A percentile compares a stretch with the other conserved stretches of the same genome.
These are phyloP conservation scores for Saccharomycopsis synnaedendra DNA, from an alignment of 805 yeast species.

Conservation along the genomic window DNA sequence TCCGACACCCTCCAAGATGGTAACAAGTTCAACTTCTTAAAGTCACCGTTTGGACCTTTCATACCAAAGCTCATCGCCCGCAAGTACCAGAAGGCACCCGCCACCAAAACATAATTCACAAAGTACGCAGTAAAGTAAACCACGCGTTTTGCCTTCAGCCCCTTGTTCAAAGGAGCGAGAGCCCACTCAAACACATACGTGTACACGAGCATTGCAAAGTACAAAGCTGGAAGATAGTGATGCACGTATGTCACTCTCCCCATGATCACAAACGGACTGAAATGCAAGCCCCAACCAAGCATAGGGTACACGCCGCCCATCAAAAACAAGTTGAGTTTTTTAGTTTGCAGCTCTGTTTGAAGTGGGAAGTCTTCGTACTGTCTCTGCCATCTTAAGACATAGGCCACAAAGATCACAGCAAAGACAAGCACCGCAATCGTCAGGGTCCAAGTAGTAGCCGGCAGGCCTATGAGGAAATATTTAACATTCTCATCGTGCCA, in stretches of 20 bases:
- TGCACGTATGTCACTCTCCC: slow-evolving; percentile 81
- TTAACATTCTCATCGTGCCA: slow-evolving; percentile 52
- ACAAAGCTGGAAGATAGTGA: slow-evolving; percentile 76
- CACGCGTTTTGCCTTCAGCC: slow-evolving; percentile 18
- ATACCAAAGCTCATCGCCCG: slow-evolving; percentile 60
- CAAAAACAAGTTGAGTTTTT: slow-evolving; percentile 38
- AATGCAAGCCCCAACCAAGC: slow-evolving; percentile 75
- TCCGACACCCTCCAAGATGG: slow-evolving; percentile 33
- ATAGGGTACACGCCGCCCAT: slow-evolving; percentile 73
- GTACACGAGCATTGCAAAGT: slow-evolving; percentile 55
- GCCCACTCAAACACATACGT: slow-evolving; percentile 42
- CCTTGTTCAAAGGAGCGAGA: slow-evolving; percentile 23
- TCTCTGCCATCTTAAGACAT: slow-evolving; percentile 72
- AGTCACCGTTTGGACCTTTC: slow-evolving; percentile 34
- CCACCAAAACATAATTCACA: slow-evolving; percentile 30
- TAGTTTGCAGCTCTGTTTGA: slow-evolving; percentile 21
- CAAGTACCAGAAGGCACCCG: slow-evolving; percentile 47
- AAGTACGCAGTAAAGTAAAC: slow-evolving; percentile 27
- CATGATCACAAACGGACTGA: slow-evolving; percentile 66
- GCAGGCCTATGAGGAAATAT: slow-evolving; percentile 65
- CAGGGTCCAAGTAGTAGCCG: slow-evolving; percentile 71
- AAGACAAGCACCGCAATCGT: slow-evolving; percentile 46
- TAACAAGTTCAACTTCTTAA: slow-evolving; percentile 36
- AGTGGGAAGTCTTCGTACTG: slow-evolving; percentile 50
- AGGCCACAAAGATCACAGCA: slow-evolving; percentile 32